Conservation (phyloP, 2,329 filamentous ascomycete species). For the Colletotrichum aenigma region DNA sequence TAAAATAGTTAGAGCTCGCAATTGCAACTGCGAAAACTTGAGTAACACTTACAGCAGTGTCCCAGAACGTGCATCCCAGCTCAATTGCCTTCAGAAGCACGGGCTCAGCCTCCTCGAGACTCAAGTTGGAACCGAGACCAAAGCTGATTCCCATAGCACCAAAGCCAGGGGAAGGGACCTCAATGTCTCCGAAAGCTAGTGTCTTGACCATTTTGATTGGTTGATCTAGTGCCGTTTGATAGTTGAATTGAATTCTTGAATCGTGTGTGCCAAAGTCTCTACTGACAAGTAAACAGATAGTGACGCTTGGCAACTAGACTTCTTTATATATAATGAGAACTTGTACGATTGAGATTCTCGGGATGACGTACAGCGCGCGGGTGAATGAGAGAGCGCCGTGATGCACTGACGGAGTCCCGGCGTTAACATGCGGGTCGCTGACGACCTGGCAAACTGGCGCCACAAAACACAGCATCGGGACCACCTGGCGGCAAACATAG, state of each 20-base stretch:
- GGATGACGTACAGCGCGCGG: not conserved
- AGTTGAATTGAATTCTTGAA: not conserved
- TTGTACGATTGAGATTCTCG: not conserved
- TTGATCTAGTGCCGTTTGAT: not conserved
- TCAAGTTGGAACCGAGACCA: slow-evolving; percentile 45
- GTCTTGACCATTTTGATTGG: slow-evolving; percentile 39
- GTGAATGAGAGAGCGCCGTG: not conserved
- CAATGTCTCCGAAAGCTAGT: slow-evolving; percentile 39
- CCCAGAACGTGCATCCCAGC: slow-evolving; percentile 49
- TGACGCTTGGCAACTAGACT: not conserved
- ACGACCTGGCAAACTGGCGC: not conserved
- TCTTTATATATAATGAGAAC: not conserved
- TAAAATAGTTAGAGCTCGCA: not conserved
- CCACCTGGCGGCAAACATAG: not conserved
- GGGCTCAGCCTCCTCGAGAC: slow-evolving; percentile 48
- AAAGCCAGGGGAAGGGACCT: slow-evolving; percentile 48
- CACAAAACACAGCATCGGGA: not conserved
- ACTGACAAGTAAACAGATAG: not conserved
- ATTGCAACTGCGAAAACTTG: not conserved
- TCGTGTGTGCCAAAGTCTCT: not conserved
- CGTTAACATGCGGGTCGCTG: not conserved
- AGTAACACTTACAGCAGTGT: slow-evolving; percentile 43
- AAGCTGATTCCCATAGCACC: slow-evolving; percentile 54
- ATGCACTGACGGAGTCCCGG: not conserved
- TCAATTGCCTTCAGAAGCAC: slow-evolving; percentile 53